Evolutionary conservation across 2,329 filamentous ascomycete species (phyloP).

Genomic region (Neophaeococcomyces mojaviensis): DNA sequence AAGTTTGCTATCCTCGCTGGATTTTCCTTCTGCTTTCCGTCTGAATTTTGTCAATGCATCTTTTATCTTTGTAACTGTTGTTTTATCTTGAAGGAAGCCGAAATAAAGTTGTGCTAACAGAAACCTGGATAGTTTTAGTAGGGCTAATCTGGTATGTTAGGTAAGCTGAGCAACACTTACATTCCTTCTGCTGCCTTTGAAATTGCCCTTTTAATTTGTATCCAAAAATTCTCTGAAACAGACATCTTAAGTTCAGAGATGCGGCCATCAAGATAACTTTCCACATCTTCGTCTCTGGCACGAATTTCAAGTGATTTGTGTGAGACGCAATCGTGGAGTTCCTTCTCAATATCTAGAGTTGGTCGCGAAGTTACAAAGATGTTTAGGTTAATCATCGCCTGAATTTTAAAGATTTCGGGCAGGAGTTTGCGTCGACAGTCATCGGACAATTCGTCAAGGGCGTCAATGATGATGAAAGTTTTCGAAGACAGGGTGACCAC

Average conservation of each 20-base stretch:
- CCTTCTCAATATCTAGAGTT: conserved; percentile 22
- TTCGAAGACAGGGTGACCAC: conserved; percentile 18
- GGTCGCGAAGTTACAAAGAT: conserved; percentile 30
- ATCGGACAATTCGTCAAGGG: conserved; percentile 27
- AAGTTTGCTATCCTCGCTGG: too few species aligned
- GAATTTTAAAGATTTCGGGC: conserved; percentile 21
- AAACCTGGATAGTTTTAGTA: conserved; percentile 9
- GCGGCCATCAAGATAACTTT: conserved; percentile 12
- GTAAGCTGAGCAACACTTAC: conserved; percentile 13
- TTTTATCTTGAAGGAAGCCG: not conserved
- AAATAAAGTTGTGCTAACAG: conserved; percentile 10
- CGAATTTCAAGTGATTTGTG: not conserved
- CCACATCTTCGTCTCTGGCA: conserved; percentile 10
- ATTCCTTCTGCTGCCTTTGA: conserved; percentile 17
- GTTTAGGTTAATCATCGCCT: conserved; percentile 16
- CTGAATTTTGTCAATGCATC: not conserved
- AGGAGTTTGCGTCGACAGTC: conserved; percentile 16
- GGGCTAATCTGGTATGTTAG: not conserved
- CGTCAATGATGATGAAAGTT: conserved; percentile 27
- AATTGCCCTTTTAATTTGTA: conserved; percentile 13
- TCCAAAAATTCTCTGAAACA: too few species aligned
- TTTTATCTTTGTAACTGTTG: not conserved
- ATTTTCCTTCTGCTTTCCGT: too few species aligned
- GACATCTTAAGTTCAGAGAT: too few species aligned
- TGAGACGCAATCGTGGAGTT: not conserved